phyloP scores from a whole-genome alignment of 2,329 filamentous ascomycete species.

The Aureobasidium sp. region DNA sequence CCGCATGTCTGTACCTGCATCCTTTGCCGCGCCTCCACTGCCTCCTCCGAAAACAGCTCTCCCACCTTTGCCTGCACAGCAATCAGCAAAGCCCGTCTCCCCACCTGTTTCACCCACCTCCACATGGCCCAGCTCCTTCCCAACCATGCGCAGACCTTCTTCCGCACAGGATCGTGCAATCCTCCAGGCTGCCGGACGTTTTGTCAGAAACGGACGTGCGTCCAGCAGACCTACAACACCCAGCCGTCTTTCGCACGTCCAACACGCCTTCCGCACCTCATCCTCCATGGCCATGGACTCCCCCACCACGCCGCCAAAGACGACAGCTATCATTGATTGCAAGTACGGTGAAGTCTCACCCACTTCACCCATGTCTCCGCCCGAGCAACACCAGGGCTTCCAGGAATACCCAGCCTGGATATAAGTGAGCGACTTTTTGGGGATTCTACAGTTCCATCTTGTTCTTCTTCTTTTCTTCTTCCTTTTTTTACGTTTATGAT shows the following conservation, averaged over 20 bases:
- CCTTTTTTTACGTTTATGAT: not conserved
- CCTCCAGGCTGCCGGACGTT: slow-evolving; percentile 20
- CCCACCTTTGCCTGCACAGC: slow-evolving; percentile 1
- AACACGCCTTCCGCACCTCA: not conserved
- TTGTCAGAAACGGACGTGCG: slow-evolving; percentile 17
- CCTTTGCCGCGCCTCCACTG: slow-evolving; percentile 13
- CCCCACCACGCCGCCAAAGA: slow-evolving; percentile 2
- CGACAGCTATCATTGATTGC: slow-evolving; percentile 12
- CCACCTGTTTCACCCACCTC: slow-evolving; percentile 24
- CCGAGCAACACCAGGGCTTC: slow-evolving; percentile 7
- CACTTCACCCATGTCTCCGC: slow-evolving; percentile 9
- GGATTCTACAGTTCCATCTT: not conserved
- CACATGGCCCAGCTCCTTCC: slow-evolving; percentile 16
- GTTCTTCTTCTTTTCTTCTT: not conserved
- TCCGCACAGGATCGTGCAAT: slow-evolving; percentile 20
- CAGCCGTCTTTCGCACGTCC: slow-evolving; percentile 12
- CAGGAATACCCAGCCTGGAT: slow-evolving; percentile 13
- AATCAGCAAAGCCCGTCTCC: slow-evolving; percentile 20
- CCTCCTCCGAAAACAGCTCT: slow-evolving; percentile 11
- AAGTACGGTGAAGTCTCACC: not conserved
- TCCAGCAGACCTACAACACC: slow-evolving; percentile 9
- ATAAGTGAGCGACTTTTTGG: not conserved
- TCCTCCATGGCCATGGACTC: not conserved
- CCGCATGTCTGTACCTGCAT: slow-evolving; percentile 3
- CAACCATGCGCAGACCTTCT: slow-evolving; percentile 19